These are phyloP conservation scores for Lachancea sp. DNA, from an alignment of 805 yeast genomes.

Conservation along the genomic window DNA sequence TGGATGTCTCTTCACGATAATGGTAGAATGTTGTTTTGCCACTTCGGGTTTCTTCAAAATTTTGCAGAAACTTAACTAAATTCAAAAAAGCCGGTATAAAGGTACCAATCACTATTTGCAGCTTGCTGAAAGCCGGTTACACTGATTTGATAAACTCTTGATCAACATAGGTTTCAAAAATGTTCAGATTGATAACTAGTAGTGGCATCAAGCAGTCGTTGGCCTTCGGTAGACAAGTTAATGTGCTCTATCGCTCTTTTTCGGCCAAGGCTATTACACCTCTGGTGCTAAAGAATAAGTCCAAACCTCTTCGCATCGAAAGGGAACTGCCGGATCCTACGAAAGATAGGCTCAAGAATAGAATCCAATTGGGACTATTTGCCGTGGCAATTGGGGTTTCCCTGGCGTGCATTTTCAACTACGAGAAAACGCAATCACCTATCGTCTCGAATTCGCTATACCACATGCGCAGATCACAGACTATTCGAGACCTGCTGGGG, in stretches of 20 bases:
- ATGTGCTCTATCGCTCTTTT: not conserved
- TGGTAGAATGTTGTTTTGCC: too few species aligned
- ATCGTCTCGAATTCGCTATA: conserved; percentile 81
- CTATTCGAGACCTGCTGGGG: conserved; percentile 62
- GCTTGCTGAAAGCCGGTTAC: too few species aligned
- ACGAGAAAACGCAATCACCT: conserved; percentile 88
- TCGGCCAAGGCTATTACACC: conserved; percentile 7
- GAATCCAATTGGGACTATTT: conserved; percentile 51
- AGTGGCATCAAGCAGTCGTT: not conserved
- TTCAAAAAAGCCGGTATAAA: too few species aligned
- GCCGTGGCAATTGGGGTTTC: conserved; percentile 47
- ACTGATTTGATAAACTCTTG: too few species aligned
- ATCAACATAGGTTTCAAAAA: not conserved
- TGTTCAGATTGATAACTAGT: not conserved
- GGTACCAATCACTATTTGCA: too few species aligned
- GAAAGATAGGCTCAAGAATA: conserved; percentile 44
- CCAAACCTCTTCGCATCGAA: conserved; percentile 56
- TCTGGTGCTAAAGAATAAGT: conserved; percentile 18
- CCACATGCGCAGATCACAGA: conserved; percentile 68
- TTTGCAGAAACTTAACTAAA: too few species aligned
- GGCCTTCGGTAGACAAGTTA: not conserved
- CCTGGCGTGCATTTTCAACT: conserved; percentile 71
- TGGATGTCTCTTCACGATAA: not conserved
- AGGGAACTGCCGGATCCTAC: conserved; percentile 79
- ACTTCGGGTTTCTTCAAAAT: too few species aligned